Evolutionary conservation across 768 basidiomycete genomes (phyloP).

Genomic region (Cystoderma amianthinum): DNA sequence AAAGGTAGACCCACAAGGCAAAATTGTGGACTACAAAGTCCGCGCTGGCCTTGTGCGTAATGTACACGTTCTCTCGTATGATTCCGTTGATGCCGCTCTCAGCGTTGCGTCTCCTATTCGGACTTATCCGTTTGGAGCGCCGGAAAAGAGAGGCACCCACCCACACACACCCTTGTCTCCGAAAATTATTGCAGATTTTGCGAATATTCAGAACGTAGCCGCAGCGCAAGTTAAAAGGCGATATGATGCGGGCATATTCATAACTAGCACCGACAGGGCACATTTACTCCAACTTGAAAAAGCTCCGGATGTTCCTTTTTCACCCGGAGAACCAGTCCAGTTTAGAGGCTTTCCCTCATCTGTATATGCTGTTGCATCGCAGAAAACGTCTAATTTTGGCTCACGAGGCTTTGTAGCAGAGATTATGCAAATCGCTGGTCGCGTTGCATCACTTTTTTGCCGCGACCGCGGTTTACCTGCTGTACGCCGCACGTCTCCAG

Average conservation of each 20-base stretch:
- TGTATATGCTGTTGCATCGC: constrained; percentile 32
- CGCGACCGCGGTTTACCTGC: constrained; percentile 52
- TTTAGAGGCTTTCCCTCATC: constrained; percentile 47
- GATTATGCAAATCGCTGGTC: constrained; percentile 75
- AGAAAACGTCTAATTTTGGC: constrained; percentile 22
- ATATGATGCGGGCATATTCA: background rate
- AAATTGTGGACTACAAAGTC: constrained; percentile 65
- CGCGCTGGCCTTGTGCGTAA: constrained; percentile 72
- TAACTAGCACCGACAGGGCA: background rate
- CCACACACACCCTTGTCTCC: background rate
- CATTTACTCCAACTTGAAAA: background rate
- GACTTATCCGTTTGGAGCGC: constrained; percentile 38
- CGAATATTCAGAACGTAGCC: background rate
- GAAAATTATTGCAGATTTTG: background rate
- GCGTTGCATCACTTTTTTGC: constrained; percentile 66
- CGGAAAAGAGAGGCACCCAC: background rate
- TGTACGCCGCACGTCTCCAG: constrained; percentile 42
- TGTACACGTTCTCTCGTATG: constrained; percentile 57
- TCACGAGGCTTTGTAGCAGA: constrained; percentile 63
- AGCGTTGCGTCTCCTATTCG: constrained; percentile 11
- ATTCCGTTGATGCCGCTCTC: constrained; percentile 50
- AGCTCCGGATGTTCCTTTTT: background rate
- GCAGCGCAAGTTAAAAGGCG: background rate
- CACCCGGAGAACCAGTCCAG: constrained; percentile 18
- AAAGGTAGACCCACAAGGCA: constrained; percentile 52